Evolutionary conservation across 345 rosid genomes (phyloP).

Genomic region (Aquilaria yunnanensis): DNA sequence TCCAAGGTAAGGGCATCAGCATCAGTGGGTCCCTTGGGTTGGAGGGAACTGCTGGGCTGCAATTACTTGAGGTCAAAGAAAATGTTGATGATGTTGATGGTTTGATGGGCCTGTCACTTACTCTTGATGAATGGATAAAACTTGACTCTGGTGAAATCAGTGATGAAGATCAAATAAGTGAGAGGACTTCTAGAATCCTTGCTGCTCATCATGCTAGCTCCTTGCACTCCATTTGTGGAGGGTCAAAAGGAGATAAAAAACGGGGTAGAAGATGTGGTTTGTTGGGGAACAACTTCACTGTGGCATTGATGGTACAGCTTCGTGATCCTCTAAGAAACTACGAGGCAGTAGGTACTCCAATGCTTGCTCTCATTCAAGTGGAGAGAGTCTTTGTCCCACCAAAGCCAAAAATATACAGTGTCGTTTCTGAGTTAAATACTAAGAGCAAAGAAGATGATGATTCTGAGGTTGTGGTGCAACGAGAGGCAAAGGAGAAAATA

Average conservation of each 20-base stretch:
- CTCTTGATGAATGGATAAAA: conserved; percentile 93
- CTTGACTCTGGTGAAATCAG: conserved; percentile 82
- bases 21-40: conserved; percentile 56
- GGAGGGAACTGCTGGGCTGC: conserved; percentile 87
- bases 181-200: conserved; percentile 72
- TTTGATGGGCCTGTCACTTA: conserved; percentile 79
- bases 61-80: conserved; percentile 65
- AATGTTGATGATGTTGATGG: conserved; percentile 53
- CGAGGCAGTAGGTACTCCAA: conserved; percentile 90
- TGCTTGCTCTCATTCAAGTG: conserved; percentile 94
- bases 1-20: conserved; percentile 58
- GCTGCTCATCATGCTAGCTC: conserved; percentile 91
- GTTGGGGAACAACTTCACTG: conserved; percentile 88
- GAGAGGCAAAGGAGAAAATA: conserved; percentile 15
- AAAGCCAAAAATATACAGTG: conserved; percentile 67
- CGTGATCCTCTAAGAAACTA: conserved; percentile 77
- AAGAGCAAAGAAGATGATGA: conserved; percentile 47
- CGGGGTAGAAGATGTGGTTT: conserved; percentile 76
- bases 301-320: conserved; percentile 88
- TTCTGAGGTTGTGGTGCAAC: conserved; percentile 19
- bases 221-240: conserved; percentile 54
- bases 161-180: conserved; percentile 73
- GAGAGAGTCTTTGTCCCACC: conserved; percentile 90
- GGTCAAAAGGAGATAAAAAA: conserved; percentile 63
- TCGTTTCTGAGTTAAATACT: conserved; percentile 52